Base-by-base conservation (phyloP, 2,329 filamentous ascomycete species). In the Phaeophleospora eucalypticola region DNA sequence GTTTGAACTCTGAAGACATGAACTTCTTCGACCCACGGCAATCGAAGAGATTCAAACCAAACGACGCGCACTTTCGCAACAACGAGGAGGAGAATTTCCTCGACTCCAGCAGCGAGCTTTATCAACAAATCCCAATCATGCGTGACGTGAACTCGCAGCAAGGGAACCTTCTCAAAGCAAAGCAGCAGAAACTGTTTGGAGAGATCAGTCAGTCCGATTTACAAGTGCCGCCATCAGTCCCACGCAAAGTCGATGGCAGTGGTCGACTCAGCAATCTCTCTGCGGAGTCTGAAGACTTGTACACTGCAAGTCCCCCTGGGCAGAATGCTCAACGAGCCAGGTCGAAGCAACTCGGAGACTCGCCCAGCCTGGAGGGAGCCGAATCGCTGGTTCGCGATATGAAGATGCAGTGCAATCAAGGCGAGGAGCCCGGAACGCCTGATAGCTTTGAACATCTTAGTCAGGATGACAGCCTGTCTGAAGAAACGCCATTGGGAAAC, bases 191-290 rank as follows among this genome's bases (percentile, higher is more conserved):
- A 41, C 67, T 84, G 4, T 84, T 83, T 58, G 81, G 81, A 10
- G 81, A 84, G 60, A 79, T 84, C 52, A 75, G 75, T 9, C 65
- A 72, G 20, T 80, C 79, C 16, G 75, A 75, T 9, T 58, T 83
- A 12, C 67, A 71, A 41, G 79, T 73, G 58, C 80, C 79, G 14
- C 73, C 16, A 8, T 29, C 47, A 16, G 50, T 17, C 10, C 21
- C 32, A 36, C 39, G 37, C 16, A 18, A 46, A 14, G 44, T 29
- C 10, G 27, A n/a, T n/a, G n/a, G n/a, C n/a, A n/a, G n/a, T n/a
- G n/a, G n/a, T n/a, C n/a, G n/a, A n/a, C n/a, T n/a, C n/a, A n/a
- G n/a, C n/a, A n/a, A n/a, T n/a, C n/a, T n/a, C 41, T 46, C 46
- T 33, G 27, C 29, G 9, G 36, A 33, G 10, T 47, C 44, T 15